phyloP scores from a whole-genome alignment of 1,284 basidiomycete genomes.

The Sporisorium reilianum region DNA sequence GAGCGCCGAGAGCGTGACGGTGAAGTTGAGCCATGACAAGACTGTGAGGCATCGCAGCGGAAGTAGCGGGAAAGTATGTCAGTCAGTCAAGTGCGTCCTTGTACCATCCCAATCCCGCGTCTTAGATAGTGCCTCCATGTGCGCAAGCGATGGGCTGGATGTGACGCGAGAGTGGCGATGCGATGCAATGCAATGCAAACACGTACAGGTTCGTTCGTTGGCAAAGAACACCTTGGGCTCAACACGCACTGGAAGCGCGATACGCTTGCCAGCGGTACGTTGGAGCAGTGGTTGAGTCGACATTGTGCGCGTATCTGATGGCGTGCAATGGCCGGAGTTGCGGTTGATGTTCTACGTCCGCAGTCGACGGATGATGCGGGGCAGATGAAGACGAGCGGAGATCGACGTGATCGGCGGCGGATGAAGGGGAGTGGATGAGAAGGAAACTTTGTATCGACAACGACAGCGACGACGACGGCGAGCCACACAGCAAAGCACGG shows the following conservation, averaged over 20 bases:
- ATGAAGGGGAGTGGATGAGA: constrained; percentile 1
- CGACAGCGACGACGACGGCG: background rate
- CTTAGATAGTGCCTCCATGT: too few species aligned
- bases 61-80: background rate
- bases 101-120: too few species aligned
- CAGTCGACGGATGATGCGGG: background rate
- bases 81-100: too few species aligned
- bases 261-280: constrained; percentile 78
- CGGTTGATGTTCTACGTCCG: background rate
- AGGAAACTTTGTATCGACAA: background rate
- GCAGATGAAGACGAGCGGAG: background rate
- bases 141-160: too few species aligned
- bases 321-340: too few species aligned
- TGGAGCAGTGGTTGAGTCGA: constrained; percentile 98
- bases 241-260: constrained; percentile 68
- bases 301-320: constrained; percentile 74
- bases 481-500: too few species aligned
- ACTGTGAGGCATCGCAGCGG: constrained; percentile 34
- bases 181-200: background rate
- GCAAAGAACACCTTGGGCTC: constrained; percentile 70
- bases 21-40: constrained; percentile 70
- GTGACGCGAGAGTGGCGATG: too few species aligned
- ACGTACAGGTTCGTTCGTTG: constrained; percentile 68
- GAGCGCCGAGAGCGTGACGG: constrained; percentile 68
- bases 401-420: background rate